A percentile compares a stretch with the other conserved stretches of the same genome.
These are phyloP conservation scores for Trichophyton mentagrophytes DNA, from an alignment of 2,329 filamentous ascomycete species.

Conservation along the genomic window DNA sequence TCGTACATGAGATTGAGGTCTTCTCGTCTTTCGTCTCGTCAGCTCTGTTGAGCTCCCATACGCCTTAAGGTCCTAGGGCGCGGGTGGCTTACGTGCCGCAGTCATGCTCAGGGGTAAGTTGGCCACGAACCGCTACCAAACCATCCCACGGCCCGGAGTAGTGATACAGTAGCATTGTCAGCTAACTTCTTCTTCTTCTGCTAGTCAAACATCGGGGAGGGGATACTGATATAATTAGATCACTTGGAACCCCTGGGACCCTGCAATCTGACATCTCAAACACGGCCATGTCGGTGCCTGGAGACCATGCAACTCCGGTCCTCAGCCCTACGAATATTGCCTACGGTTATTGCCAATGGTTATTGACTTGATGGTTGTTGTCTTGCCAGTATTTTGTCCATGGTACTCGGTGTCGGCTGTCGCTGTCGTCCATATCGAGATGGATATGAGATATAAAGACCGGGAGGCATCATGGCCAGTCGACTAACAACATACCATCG, in stretches of 20 bases:
- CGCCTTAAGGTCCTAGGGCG: background rate
- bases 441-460: background rate
- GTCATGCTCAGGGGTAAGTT: background rate
- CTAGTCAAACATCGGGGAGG: too few species aligned
- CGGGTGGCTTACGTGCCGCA: background rate
- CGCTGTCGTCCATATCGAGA: background rate
- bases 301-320: background rate
- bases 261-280: background rate
- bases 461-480: too few species aligned
- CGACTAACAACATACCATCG: too few species aligned
- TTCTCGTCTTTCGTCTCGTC: too few species aligned
- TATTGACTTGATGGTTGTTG: background rate
- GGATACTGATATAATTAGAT: background rate
- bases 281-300: background rate
- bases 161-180: background rate
- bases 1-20: too few species aligned
- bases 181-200: too few species aligned
- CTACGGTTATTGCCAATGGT: background rate
- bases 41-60: too few species aligned
- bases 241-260: background rate
- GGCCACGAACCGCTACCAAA: too few species aligned
- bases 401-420: background rate
- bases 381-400: background rate
- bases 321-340: background rate
- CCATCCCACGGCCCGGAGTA: background rate